Evolutionary conservation across 1,139 yeast species (phyloP).

Genomic region (Nakaseomyces uthaithaninus): DNA sequence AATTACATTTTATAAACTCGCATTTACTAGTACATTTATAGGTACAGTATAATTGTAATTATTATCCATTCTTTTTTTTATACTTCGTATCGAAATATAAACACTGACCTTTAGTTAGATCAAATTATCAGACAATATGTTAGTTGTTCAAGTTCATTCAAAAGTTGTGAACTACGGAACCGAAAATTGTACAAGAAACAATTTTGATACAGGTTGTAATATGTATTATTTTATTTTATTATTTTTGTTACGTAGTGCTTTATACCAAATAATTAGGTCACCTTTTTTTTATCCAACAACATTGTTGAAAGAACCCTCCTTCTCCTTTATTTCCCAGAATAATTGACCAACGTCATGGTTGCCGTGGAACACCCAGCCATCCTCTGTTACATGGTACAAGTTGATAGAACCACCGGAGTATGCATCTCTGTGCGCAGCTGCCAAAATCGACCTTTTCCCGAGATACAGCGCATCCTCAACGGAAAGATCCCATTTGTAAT

Average conservation of each 20-base stretch:
- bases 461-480: slow-evolving; percentile 90
- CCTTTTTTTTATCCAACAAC: slow-evolving; percentile 54
- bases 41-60: slow-evolving; percentile 5
- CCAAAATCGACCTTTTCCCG: slow-evolving; percentile 92
- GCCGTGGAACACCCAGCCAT: slow-evolving; percentile 95
- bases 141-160: too few relatives aligned
- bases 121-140: too few relatives aligned
- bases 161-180: too few relatives aligned
- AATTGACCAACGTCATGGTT: slow-evolving; percentile 86
- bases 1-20: neutral
- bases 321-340: slow-evolving; percentile 85
- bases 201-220: too few relatives aligned
- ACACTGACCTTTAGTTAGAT: too few relatives aligned
- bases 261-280: too few relatives aligned
- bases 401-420: slow-evolving; percentile 96
- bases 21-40: slow-evolving; percentile 1
- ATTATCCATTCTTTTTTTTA: slow-evolving; percentile 3
- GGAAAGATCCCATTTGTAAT: slow-evolving; percentile 78
- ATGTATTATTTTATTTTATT: neutral
- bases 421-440: slow-evolving; percentile 98
- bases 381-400: slow-evolving; percentile 83
- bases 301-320: slow-evolving; percentile 85
- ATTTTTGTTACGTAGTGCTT: neutral
- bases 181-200: too few relatives aligned
- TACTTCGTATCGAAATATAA: too few relatives aligned